Evolutionary conservation across 2,329 filamentous ascomycete species (phyloP).

Genomic region (Monilinia polystroma): DNA sequence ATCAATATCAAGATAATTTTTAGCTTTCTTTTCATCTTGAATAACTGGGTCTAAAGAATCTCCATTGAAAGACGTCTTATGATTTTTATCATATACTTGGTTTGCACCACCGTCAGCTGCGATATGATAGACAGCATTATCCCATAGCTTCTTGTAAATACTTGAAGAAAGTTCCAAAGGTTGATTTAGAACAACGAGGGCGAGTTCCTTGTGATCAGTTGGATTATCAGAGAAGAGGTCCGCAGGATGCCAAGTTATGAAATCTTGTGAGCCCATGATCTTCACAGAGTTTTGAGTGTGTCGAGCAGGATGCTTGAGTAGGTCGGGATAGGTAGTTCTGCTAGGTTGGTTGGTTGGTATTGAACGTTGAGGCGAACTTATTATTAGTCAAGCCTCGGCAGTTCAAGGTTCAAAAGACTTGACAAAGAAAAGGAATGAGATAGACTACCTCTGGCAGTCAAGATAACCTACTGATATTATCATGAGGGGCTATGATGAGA

Average conservation of each 20-base stretch:
- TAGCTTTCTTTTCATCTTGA: constrained; percentile 32
- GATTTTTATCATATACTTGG: constrained; percentile 53
- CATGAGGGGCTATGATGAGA: not conserved
- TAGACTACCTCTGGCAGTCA: not conserved
- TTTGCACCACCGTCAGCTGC: constrained; percentile 94
- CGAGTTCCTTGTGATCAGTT: constrained; percentile 41
- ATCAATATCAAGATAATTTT: constrained; percentile 41
- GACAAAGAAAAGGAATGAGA: not conserved
- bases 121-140: constrained; percentile 59
- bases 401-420: not conserved
- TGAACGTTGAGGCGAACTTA: not conserved
- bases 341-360: no score
- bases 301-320: not conserved
- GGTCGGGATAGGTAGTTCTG: not conserved
- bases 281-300: not conserved
- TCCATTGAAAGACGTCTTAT: constrained; percentile 5
- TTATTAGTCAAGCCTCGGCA: not conserved
- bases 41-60: not conserved
- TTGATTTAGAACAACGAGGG: constrained; percentile 61
- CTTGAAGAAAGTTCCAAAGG: constrained; percentile 49
- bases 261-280: constrained; percentile 24
- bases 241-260: constrained; percentile 42
- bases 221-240: constrained; percentile 34
- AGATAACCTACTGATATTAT: not conserved
- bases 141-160: constrained; percentile 40